Evolutionary conservation across 139 green algal genomes (phyloP).

Genomic region (Chlorella vulgaris): DNA sequence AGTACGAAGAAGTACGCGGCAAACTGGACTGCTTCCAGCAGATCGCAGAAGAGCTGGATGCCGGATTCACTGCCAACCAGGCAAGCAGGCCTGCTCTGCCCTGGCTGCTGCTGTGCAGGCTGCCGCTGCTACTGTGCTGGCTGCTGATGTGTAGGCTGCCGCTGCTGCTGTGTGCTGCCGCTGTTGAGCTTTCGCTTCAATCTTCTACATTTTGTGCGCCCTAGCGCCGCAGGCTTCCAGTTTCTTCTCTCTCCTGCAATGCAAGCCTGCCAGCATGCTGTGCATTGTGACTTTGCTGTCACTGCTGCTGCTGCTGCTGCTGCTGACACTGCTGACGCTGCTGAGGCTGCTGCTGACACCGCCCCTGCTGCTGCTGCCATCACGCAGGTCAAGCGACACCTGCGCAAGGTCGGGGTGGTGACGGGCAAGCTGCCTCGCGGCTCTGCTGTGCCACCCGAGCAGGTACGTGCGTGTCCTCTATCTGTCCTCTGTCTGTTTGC

Average conservation of each 20-base stretch:
- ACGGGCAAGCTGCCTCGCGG: not conserved
- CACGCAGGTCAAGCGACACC: not conserved
- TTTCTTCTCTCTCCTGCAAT: too few relatives aligned
- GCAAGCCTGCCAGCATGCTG: too few relatives aligned
- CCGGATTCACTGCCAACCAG: constrained; percentile 38
- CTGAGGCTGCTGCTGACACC: too few relatives aligned
- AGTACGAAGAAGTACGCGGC: constrained; percentile 29
- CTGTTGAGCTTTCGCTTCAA: too few relatives aligned
- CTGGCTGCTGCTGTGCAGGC: not conserved
- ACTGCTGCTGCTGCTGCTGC: too few relatives aligned
- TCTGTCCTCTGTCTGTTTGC: too few relatives aligned
- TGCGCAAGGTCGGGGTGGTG: not conserved
- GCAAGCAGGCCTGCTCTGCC: not conserved
- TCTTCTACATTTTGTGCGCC: too few relatives aligned
- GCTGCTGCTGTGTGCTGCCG: not conserved
- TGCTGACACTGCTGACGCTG: too few relatives aligned
- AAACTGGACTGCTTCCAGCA: constrained; percentile 17
- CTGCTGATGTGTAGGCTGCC: not conserved
- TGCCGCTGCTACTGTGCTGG: not conserved
- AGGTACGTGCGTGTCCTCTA: too few relatives aligned
- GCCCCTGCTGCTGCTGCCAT: too few relatives aligned
- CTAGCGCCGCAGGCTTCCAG: too few relatives aligned
- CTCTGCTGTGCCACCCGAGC: not conserved
- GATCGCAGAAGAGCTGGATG: constrained; percentile 9
- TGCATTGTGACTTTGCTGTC: too few relatives aligned